These are phyloP conservation scores for Lachancea sp. DNA, from an alignment of 805 yeast genomes.

Conservation along the genomic window DNA sequence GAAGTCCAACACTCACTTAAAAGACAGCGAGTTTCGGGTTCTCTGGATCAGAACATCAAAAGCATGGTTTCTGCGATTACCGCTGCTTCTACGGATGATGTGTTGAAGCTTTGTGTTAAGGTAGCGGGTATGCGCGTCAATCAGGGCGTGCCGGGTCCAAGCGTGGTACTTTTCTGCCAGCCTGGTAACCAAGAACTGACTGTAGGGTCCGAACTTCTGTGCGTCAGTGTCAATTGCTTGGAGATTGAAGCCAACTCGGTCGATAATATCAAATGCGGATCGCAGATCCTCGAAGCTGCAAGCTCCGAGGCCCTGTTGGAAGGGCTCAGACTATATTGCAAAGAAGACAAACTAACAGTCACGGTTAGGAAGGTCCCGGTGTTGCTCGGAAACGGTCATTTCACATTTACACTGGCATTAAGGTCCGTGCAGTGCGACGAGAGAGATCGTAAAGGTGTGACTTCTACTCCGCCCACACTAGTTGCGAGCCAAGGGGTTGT, in stretches of 20 bases:
- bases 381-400: constrained; percentile 1
- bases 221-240: not conserved
- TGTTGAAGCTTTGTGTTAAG: not conserved
- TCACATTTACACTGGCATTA: constrained; percentile 6
- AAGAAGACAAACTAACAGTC: not conserved
- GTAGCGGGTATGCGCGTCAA: constrained; percentile 2
- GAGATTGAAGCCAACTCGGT: not conserved
- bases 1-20: not conserved
- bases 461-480: not conserved
- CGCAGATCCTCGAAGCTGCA: not conserved
- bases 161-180: constrained; percentile 1
- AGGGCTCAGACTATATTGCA: not conserved
- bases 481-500: not conserved
- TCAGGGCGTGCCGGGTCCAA: not conserved
- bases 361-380: constrained; percentile 1
- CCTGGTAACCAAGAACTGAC: not conserved
- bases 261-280: not conserved
- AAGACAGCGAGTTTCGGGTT: not conserved
- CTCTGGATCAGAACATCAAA: not conserved
- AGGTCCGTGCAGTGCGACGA: not conserved
- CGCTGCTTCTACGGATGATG: not conserved
- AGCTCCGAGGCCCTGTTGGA: not conserved
- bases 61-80: not conserved
- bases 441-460: not conserved
- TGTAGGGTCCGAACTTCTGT: not conserved